Percentiles rank a stretch among this genome's conserved stretches.
Evolutionary conservation across 176 grass and related monocot species (phyloP).

Genomic region (Typha latifolia): DNA sequence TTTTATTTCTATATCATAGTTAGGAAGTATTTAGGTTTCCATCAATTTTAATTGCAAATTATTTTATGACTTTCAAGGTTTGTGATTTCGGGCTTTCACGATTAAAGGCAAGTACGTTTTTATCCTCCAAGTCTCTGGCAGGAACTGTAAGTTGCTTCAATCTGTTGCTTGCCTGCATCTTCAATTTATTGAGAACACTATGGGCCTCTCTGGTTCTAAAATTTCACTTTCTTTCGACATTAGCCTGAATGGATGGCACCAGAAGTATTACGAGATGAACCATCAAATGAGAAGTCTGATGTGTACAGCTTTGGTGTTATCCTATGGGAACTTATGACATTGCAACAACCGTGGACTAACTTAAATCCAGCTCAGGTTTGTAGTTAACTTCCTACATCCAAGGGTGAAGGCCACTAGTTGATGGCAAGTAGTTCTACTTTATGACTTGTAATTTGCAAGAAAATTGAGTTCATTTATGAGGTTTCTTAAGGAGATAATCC

Average conservation of each 20-base stretch:
- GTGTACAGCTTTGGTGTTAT: conserved; percentile 90
- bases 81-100: conserved; percentile 98
- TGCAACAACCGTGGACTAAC: conserved; percentile 95
- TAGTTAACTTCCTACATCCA: neutral
- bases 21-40: neutral
- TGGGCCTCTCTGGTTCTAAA: neutral
- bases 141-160: conserved; percentile 71
- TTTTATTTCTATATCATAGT: neutral
- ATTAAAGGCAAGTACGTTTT: conserved; percentile 81
- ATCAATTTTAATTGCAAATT: neutral
- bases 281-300: conserved; percentile 98
- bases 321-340: conserved; percentile 94
- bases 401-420: neutral
- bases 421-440: neutral
- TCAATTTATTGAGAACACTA: neutral
- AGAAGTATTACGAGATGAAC: conserved; percentile 93
- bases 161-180: neutral
- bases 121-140: conserved; percentile 92
- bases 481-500: no score
- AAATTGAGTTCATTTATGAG: no score
- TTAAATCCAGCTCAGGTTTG: conserved; percentile 78
- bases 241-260: conserved; percentile 99
- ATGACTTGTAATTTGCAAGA: neutral
- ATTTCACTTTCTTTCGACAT: conserved; percentile 21
- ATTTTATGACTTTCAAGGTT: conserved; percentile 39